These are phyloP conservation scores for Aspergillus sp. DNA, from an alignment of 2,329 filamentous ascomycete species.

Conservation along the genomic window DNA sequence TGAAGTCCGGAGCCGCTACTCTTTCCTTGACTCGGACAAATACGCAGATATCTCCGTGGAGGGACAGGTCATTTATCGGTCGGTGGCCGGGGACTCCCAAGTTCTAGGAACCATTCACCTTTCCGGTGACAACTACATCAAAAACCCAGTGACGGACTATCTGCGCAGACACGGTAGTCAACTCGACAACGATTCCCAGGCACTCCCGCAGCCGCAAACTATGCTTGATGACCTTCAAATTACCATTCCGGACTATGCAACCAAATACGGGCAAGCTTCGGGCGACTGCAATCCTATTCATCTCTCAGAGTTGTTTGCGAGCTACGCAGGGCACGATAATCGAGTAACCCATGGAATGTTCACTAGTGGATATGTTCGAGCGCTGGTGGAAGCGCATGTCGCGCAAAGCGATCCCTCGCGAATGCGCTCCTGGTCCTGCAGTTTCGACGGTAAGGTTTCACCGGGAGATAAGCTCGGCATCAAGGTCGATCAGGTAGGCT, in stretches of 20 bases:
- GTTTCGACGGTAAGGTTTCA: conserved; percentile 90
- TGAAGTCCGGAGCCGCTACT: not conserved
- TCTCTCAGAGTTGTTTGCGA: conserved; percentile 88
- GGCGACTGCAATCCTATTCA: conserved; percentile 99
- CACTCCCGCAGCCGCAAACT: not conserved
- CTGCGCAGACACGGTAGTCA: conserved; percentile 3
- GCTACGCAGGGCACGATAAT: conserved; percentile 86
- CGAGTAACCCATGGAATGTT: conserved; percentile 99
- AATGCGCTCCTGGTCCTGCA: conserved; percentile 71
- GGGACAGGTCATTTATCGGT: not conserved
- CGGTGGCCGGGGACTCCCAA: not conserved
- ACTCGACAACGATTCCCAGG: not conserved
- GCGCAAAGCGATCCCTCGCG: conserved; percentile 90
- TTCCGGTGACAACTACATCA: not conserved
- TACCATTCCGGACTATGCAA: conserved; percentile 56
- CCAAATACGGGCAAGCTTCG: conserved; percentile 91
- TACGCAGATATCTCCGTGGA: not conserved
- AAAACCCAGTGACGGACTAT: conserved; percentile 9
- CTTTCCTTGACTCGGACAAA: not conserved
- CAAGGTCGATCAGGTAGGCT: conserved; percentile 76
- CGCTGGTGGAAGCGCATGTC: conserved; percentile 2
- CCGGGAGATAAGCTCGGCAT: conserved; percentile 91
- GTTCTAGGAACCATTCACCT: not conserved
- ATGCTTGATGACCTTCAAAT: not conserved
- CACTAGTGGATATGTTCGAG: conserved; percentile 89